These are phyloP conservation scores for Calonectria hawksworthii DNA, from an alignment of 2,329 filamentous ascomycete genomes.

Conservation along the genomic window DNA sequence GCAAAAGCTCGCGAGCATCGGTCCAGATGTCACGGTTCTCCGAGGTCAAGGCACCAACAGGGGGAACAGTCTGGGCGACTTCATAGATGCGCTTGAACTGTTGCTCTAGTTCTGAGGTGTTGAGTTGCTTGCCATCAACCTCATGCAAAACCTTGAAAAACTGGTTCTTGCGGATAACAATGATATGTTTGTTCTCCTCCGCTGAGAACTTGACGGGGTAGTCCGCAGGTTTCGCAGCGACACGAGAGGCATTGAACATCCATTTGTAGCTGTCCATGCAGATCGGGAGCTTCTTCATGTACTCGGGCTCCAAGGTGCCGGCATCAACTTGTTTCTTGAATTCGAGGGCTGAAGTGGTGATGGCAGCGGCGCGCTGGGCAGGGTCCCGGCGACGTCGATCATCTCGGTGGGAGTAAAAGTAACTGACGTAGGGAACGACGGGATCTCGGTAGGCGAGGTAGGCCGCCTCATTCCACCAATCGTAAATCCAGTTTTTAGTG, in stretches of 20 bases:
- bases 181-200: conserved; percentile 85
- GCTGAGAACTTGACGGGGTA: conserved; percentile 84
- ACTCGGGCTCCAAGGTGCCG: conserved; percentile 91
- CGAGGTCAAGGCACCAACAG: conserved; percentile 87
- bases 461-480: conserved; percentile 98
- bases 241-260: conserved; percentile 97
- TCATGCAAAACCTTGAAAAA: conserved; percentile 94
- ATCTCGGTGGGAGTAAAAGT: conserved; percentile 99
- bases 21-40: conserved; percentile 96
- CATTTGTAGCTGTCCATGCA: conserved; percentile 99
- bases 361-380: conserved; percentile 91
- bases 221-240: conserved; percentile 86
- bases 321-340: conserved; percentile 95
- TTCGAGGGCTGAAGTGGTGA: conserved; percentile 86
- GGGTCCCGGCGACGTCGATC: conserved; percentile 90
- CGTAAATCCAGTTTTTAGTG: conserved; percentile 92
- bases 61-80: conserved; percentile 76
- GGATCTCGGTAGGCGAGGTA: conserved; percentile 96
- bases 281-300: conserved; percentile 97
- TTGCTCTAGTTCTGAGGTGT: conserved; percentile 88
- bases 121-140: conserved; percentile 86
- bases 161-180: conserved; percentile 94
- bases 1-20: conserved; percentile 82
- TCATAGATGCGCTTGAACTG: conserved; percentile 91
- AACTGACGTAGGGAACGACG: conserved; percentile 97